Evolutionary conservation across 306 rosid species (phyloP), one percentile per base, ranked within the genome.

Genomic region (Luffa aegyptiaca): DNA sequence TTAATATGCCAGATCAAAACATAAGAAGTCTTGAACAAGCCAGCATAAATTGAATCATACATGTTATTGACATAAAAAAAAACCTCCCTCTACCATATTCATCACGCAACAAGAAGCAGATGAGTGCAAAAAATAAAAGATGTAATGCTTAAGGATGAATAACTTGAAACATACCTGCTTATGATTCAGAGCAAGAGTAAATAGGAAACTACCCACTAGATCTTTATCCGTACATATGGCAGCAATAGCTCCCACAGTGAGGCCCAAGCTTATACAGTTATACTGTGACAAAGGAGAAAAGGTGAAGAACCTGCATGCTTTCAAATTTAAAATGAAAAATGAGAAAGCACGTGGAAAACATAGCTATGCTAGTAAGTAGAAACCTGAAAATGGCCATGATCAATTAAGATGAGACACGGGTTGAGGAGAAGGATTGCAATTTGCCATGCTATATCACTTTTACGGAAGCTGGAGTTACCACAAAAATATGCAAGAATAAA

Each of bases 321-420:
- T 35, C 48, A 17, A 74, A 26, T 71, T 46, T 7, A 0, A 11
- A 61, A 71, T 31, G 41, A 75, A 39, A 71, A 7, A 26, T 33
- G 69, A 58, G 37, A 51, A 59, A 51, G 57, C 41, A 20, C 6
- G 0, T 1, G 4, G 17, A 73, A 75, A 79, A 80, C 55, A 81
- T 45, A 74, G 39, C 62, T 35, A 51, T 64, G 61, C 63, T 11
- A 10, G 33, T 18, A 9, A 6, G 64, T 16, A 37, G 44, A 26
- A 84, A 93, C 97, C 98, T 93, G 97, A 86, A 93, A 93, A 79
- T 93, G 98, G 26, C 97, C 97, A 36, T 92, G 97, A 81, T 93
- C 97, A 48, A 90, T 93, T 79, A 93, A 79, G 81, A 93, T 89
- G 83, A 90, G 83, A 77, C 97, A 92, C 0, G 98, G 96, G 59